Evolutionary conservation across 306 rosid genomes (phyloP).

Genomic region (Trifolium fragiferum): DNA sequence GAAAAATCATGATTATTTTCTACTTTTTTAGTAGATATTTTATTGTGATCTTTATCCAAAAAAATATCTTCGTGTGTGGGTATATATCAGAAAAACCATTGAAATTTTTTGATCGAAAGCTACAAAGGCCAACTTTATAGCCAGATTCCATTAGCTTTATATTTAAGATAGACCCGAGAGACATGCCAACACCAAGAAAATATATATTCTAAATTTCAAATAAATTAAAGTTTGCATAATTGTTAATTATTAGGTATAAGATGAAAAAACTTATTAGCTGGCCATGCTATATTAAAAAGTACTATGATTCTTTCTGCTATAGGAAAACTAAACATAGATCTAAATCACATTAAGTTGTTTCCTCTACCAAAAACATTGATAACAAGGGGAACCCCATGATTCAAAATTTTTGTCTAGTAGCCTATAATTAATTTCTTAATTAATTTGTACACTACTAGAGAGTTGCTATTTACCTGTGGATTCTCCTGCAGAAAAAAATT

Average conservation of each 20-base stretch:
- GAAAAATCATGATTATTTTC: too few relatives aligned
- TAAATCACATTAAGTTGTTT: conserved; percentile 64
- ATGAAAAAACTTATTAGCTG: conserved; percentile 35
- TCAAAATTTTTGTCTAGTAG: conserved; percentile 51
- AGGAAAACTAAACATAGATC: conserved; percentile 59
- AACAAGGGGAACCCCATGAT: conserved; percentile 42
- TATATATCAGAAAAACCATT: too few relatives aligned
- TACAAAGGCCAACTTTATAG: background rate
- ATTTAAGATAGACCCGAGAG: conserved; percentile 28
- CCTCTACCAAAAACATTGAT: conserved; percentile 48
- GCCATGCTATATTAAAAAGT: conserved; percentile 32
- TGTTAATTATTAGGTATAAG: conserved; percentile 10
- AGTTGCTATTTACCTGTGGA: too few relatives aligned
- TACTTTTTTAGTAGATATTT: too few relatives aligned
- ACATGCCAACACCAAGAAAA: conserved; percentile 42
- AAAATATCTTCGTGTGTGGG: too few relatives aligned
- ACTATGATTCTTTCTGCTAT: conserved; percentile 40
- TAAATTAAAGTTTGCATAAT: background rate
- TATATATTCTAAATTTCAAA: background rate
- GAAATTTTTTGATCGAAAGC: background rate
- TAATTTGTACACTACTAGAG: too few relatives aligned
- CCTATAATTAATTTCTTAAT: conserved; percentile 10
- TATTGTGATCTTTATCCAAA: too few relatives aligned
- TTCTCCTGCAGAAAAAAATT: too few relatives aligned
- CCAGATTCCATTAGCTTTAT: background rate